Base-by-base conservation (phyloP, 2,329 filamentous ascomycete species). In the Colletotrichum gigasporum region DNA sequence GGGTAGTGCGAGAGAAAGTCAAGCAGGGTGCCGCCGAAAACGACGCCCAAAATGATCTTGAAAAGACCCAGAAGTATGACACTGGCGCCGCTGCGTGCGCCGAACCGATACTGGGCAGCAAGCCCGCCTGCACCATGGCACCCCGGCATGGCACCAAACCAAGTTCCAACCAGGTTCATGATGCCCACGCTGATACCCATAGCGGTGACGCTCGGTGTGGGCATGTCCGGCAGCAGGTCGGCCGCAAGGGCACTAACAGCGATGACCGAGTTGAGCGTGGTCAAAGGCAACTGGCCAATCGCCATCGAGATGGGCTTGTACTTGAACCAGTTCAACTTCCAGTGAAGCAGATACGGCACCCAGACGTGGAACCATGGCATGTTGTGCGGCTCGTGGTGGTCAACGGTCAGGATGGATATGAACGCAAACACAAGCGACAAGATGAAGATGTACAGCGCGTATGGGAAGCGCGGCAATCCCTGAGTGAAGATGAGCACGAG, bases 121-220 rank as follows among this genome's bases (percentile, higher is more conserved):
- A 98, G 82, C 0, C 95, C 95, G 2, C 95, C 95, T 1, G 93
- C 93, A 5, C 95, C 95, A 74, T 98, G 96, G 73, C 96, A 98
- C 4, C 96, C 89, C 3, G 95, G 96, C 96, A 97, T 98, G 5
- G 91, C 91, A 48, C 94, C 94, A 71, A 97, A 96, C 92, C 93
- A 97, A 71, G 92, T 94, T 14, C 91, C 91, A 1, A 91, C 75
- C 3, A 97, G 80, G 74, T 98, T 98, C 87, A 97, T 96, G 2
- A 83, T 71, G 0, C 90, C 90, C 4, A 98, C 92, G 57, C 93
- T 97, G 64, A 94, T 75, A 1, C 94, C 95, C 28, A 98, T 83
- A 1, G 89, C 83, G 0, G 93, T 95, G 5, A 93, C 90, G 0
- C 87, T 88, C 0, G 93, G 93, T 0, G 89, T 69, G 0, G 86